Base-by-base conservation (phyloP, 257 asterid species). In the Fraxinus pennsylvanica region DNA sequence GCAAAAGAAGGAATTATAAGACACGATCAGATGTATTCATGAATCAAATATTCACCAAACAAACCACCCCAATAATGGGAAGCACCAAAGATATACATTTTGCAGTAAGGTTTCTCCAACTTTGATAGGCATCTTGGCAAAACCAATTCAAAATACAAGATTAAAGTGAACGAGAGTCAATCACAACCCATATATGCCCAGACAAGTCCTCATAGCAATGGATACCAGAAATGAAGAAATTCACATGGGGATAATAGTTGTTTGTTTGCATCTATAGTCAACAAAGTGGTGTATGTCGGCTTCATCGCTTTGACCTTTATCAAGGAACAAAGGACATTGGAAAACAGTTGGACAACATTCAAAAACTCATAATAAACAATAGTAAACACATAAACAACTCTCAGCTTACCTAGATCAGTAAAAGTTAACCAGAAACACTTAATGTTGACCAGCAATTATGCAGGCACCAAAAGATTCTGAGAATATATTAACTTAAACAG, bases 381-480 rank as follows among this genome's bases (percentile, higher is more conserved):
- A 25, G 69, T 25, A 63, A 9, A 61, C 30, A 25, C 30, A 1
- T 59, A 5, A n/a, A 22, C 32, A 61, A 61, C 68, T 21, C 33
- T 21, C 68, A 61, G 68, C 15, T 61, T 25, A n/a, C 15, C 68
- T 61, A 61, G 68, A 9, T 25, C 33, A 9, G 0, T 25, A 63
- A 61, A 30, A 30, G 33, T 30, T 30, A 2, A 30, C 33, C 33
- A 30, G 33, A 2, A 30, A 30, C 33, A 25, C 4, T 52, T 52
- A 52, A 52, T 19, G 63, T 19, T 52, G 13, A 4, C 33, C 68
- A 63, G n/a, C 69, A 25, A 19, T 63, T 63, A 63, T 63, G 69
- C 68, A 61, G 9, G 33, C 33, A 61, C 36, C 36, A 63, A 63
- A 63, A 63, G 69, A 63, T 63, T 63, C 69, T 63, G 69, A 59